Evolutionary conservation across 345 rosid genomes (phyloP), one percentile per base, ranked within the genome.

Genomic region (Syzygium grande): DNA sequence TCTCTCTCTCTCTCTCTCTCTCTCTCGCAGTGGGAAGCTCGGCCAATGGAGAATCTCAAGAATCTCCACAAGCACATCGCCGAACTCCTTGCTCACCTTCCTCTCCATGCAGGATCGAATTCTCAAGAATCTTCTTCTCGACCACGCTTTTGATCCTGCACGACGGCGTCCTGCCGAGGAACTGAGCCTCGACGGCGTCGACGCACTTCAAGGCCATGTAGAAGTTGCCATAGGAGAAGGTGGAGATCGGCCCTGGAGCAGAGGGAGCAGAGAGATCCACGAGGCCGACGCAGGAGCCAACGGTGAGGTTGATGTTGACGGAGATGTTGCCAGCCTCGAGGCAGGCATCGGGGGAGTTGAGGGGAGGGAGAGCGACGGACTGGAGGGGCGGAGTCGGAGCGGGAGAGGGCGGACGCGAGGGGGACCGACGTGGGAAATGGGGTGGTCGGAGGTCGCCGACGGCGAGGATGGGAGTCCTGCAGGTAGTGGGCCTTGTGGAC

Each of bases 21-120:
- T 41, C 34, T 61, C 99, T 92, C 21, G 96, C 97, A 1, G 98
- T 92, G 1, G 98, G 98, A 95, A 56, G 99, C 99, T 90, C 96
- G 98, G 99, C 98, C 99, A 49, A 96, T 98, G 11, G 98, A 99
- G 88, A 96, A 88, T 88, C 6, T 94, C 98, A n/a, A 99, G 97
- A 91, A 97, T 96, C 93, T 95, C 99, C 43, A 96, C 99, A 29
- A 97, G 91, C 99, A 99, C 96, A 92, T 97, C 97, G 3, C 98
- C 95, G 23, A 97, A 94, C 87, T 96, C 99, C 90, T 95, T 95
- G 87, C 90, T 96, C 85, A 96, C 96, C 84, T 95, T 97, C 92
- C 94, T 93, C 94, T 95, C 98, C 84, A 96, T 95, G 88, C 92
- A 90, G 63, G 94, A 92, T 86, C 99, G 91, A 87, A 96, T 94